A percentile compares a stretch with the other conserved stretches of the same genome.
Evolutionary conservation across 495 filamentous ascomycete species (phyloP).

Genomic region (Penicillium canescens): DNA sequence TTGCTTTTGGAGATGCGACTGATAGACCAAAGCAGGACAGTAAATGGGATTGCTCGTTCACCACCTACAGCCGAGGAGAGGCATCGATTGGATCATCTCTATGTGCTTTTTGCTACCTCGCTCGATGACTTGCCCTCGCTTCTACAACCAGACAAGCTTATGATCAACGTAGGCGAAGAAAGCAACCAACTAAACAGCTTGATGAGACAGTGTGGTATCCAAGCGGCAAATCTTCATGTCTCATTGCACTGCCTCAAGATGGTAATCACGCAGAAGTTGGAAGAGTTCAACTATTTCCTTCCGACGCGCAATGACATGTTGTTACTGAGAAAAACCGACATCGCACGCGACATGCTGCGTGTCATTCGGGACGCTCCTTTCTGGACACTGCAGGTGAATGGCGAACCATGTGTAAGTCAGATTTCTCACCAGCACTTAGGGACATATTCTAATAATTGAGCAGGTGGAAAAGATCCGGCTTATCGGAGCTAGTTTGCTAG

Average conservation of each 20-base stretch:
- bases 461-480: conserved; percentile 33
- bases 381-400: conserved; percentile 22
- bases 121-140: conserved; percentile 18
- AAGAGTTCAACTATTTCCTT: conserved; percentile 17
- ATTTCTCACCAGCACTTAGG: neutral
- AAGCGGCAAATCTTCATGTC: conserved; percentile 26
- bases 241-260: conserved; percentile 29
- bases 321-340: conserved; percentile 22
- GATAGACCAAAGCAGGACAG: neutral
- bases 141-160: conserved; percentile 13
- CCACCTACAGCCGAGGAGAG: conserved; percentile 15
- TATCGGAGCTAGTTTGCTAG: conserved; percentile 28
- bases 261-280: conserved; percentile 29
- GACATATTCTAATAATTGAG: conserved; percentile 9
- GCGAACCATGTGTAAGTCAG: conserved; percentile 23
- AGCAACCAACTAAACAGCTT: conserved; percentile 1
- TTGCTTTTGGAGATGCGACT: conserved; percentile 20
- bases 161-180: conserved; percentile 1
- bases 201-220: conserved; percentile 18
- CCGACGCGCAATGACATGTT: conserved; percentile 14
- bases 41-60: conserved; percentile 5
- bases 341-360: conserved; percentile 20
- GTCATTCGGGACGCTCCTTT: conserved; percentile 23
- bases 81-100: conserved; percentile 17
- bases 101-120: conserved; percentile 22